Evolutionary conservation across 2,329 filamentous ascomycete genomes (phyloP).

Genomic region (Sporothrix brunneoviolacea): DNA sequence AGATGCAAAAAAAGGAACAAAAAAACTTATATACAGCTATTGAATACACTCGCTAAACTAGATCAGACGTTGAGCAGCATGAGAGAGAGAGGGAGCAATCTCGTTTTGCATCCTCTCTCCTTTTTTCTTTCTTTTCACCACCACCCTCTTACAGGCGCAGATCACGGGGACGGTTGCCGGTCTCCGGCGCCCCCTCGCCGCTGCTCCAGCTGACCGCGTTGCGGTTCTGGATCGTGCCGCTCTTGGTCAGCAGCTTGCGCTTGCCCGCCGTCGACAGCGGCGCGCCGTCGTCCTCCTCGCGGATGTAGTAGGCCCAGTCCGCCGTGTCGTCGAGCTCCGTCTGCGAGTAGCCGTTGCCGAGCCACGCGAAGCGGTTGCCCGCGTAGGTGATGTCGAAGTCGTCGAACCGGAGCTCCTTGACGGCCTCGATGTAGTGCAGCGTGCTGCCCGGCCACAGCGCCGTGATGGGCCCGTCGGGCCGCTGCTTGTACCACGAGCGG

Average conservation of each 20-base stretch:
- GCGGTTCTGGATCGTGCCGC: slow-evolving; percentile 20
- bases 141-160: background rate
- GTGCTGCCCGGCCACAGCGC: slow-evolving; percentile 21
- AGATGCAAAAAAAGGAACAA: background rate
- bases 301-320: slow-evolving; percentile 25
- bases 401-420: slow-evolving; percentile 26
- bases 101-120: background rate
- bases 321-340: slow-evolving; percentile 34
- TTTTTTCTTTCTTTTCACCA: background rate
- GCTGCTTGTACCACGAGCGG: slow-evolving; percentile 24
- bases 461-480: slow-evolving; percentile 21
- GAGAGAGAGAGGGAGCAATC: too few species aligned
- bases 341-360: slow-evolving; percentile 36
- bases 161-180: background rate
- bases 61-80: background rate
- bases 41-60: slow-evolving; percentile 5
- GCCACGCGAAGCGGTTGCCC: slow-evolving; percentile 18
- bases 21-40: slow-evolving; percentile 7
- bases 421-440: slow-evolving; percentile 24
- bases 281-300: slow-evolving; percentile 13
- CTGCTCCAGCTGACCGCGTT: slow-evolving; percentile 19
- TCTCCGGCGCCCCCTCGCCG: background rate
- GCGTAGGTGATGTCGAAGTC: slow-evolving; percentile 25
- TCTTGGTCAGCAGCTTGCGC: slow-evolving; percentile 24
- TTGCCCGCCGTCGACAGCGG: slow-evolving; percentile 14